Conservation (phyloP, 108 stramenopile species). For the Skeletonema potamos region DNA sequence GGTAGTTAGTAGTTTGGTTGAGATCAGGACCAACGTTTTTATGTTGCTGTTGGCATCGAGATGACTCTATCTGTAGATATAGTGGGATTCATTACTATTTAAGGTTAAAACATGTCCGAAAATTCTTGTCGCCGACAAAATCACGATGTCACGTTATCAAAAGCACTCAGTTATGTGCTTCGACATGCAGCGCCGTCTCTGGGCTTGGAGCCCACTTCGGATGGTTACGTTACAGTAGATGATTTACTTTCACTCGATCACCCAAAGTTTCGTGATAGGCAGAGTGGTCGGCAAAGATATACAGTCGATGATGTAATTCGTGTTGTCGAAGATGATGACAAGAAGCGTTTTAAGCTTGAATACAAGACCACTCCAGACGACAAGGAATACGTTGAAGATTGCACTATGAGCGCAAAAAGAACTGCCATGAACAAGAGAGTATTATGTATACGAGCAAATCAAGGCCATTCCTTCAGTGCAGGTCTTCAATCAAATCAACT, state of each 20-base stretch:
- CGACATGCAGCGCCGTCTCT: slow-evolving; percentile 73
- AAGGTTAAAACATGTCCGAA: too few species aligned
- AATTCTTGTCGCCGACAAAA: background rate
- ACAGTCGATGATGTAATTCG: slow-evolving; percentile 52
- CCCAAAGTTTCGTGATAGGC: slow-evolving; percentile 41
- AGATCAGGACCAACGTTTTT: too few species aligned
- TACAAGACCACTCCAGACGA: slow-evolving; percentile 15
- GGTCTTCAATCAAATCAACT: slow-evolving; percentile 54
- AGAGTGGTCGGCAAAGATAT: slow-evolving; percentile 13
- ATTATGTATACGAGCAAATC: slow-evolving; percentile 84
- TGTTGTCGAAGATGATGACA: slow-evolving; percentile 69
- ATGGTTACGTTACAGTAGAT: slow-evolving; percentile 72
- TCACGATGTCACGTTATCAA: slow-evolving; percentile 45
- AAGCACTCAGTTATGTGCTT: slow-evolving; percentile 67
- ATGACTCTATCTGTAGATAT: too few species aligned
- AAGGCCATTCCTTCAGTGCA: slow-evolving; percentile 70
- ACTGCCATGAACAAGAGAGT: slow-evolving; percentile 10
- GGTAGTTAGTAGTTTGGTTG: too few species aligned
- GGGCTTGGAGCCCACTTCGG: slow-evolving; percentile 54
- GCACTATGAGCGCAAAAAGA: background rate
- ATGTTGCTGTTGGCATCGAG: too few species aligned
- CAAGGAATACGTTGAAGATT: background rate
- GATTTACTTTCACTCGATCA: slow-evolving; percentile 54
- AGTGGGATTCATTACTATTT: too few species aligned
- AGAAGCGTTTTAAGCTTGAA: slow-evolving; percentile 64